Conservation (phyloP, 2,329 filamentous ascomycete genomes). For the Fusarium pseudonygamai region DNA sequence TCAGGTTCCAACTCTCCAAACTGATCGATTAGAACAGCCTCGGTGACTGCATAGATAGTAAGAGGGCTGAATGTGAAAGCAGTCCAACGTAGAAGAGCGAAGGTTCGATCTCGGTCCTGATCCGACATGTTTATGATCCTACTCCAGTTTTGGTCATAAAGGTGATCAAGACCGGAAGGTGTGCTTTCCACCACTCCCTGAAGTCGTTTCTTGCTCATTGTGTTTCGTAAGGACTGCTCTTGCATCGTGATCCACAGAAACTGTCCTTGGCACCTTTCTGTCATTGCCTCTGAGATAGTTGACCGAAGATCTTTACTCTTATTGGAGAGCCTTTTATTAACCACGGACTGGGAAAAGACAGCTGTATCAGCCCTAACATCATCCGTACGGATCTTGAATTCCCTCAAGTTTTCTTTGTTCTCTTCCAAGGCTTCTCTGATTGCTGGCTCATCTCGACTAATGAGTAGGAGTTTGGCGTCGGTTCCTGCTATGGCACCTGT, state of each 20-base stretch:
- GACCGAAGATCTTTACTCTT: slow-evolving; percentile 31
- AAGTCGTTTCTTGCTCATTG: slow-evolving; percentile 44
- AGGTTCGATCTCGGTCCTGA: slow-evolving; percentile 30
- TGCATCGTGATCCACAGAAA: slow-evolving; percentile 49
- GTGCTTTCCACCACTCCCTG: slow-evolving; percentile 41
- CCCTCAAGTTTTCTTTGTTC: background rate
- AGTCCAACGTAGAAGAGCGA: slow-evolving; percentile 45
- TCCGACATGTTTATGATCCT: slow-evolving; percentile 27
- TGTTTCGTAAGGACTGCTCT: slow-evolving; percentile 33
- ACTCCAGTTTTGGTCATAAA: slow-evolving; percentile 47
- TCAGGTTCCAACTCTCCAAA: slow-evolving; percentile 31
- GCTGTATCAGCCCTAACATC: slow-evolving; percentile 40
- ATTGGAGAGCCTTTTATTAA: slow-evolving; percentile 43
- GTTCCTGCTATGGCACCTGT: background rate
- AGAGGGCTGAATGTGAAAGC: slow-evolving; percentile 39
- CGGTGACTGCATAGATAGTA: slow-evolving; percentile 32
- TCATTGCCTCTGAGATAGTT: slow-evolving; percentile 39
- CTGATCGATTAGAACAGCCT: slow-evolving; percentile 36
- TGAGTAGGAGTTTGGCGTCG: slow-evolving; percentile 32
- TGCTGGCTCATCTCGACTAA: slow-evolving; percentile 40
- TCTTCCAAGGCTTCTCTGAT: slow-evolving; percentile 30
- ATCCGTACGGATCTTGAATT: background rate
- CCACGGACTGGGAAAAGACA: slow-evolving; percentile 37
- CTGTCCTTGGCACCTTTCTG: slow-evolving; percentile 45
- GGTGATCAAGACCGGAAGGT: slow-evolving; percentile 39